Evolutionary conservation across 2,329 filamentous ascomycete genomes (phyloP), one percentile per base, ranked within the genome.

Genomic region (Aspergillus fijiensis): DNA sequence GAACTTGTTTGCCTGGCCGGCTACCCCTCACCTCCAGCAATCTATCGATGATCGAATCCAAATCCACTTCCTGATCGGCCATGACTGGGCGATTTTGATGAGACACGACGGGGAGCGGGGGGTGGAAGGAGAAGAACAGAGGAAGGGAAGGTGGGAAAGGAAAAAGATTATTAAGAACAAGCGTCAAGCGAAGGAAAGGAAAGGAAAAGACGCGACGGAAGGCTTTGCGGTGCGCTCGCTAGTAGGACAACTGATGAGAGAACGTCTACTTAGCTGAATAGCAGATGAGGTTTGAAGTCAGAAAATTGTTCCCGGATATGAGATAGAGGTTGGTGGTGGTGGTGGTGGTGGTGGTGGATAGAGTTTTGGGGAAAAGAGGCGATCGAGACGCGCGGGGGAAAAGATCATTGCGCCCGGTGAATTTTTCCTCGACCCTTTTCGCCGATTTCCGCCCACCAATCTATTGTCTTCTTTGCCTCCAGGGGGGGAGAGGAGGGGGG

Each of bases 41-140:
- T 80, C 95, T 88, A 81, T 98, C 94, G 84, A 99, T 98, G 88
- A 98, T 96, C 74, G 93, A 97, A 81, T 99, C 95, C 82, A 99
- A 86, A 83, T 98, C 94, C 82, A 98, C 91, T 81, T 98, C 94
- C 75, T 86, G 82, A 80, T 90, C 88, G 78, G 88, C 88, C 88
- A 91, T 91, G 76, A 77, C 80, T 78, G 77, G 73, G 72, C 61
- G 71, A 72, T 72, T 76, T 65, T 71, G 69, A 68, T 60, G 67
- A 68, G 61, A 64, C 63, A 67, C 60, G 62, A 54, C 65, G 65
- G 68, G 67, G 65, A 53, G n/a, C 42, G 27, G 45, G 33, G 23
- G 6, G n/a, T 39, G 35, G 16, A 16, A 68, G 65, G 62, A 65
- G 63, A 62, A 56, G 61, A 62, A 59, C 55, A 51, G 33, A 58